phyloP scores from a whole-genome alignment of 1,284 basidiomycete species.

The Mycena citricolor region DNA sequence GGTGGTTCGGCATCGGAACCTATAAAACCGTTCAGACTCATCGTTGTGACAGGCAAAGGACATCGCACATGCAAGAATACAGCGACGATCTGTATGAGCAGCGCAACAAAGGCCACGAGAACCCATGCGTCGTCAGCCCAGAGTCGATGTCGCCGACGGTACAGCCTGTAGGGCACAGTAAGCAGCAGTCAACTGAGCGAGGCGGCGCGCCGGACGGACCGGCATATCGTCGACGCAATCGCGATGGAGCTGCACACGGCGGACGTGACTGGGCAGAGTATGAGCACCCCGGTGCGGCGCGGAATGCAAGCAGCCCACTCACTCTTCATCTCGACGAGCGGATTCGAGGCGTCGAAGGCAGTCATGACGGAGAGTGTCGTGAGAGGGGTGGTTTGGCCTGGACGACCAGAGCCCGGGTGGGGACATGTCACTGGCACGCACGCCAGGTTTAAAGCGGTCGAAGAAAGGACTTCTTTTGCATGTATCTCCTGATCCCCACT shows the following conservation, averaged over 20 bases:
- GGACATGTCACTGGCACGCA: no score
- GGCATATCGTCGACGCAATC: slow-evolving; percentile 27
- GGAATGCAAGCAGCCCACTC: slow-evolving; percentile 28
- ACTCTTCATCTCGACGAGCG: slow-evolving; percentile 37
- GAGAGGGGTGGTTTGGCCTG: no score
- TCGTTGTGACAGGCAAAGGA: not conserved
- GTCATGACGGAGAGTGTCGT: no score
- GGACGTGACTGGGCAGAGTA: slow-evolving; percentile 28
- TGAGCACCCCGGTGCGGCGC: not conserved
- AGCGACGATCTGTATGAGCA: slow-evolving; percentile 29
- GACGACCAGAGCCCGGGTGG: no score
- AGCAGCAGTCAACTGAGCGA: slow-evolving; percentile 1
- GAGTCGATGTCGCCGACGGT: slow-evolving; percentile 29
- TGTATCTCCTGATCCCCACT: no score
- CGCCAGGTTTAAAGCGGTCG: no score
- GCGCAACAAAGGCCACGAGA: slow-evolving; percentile 14
- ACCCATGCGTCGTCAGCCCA: slow-evolving; percentile 37
- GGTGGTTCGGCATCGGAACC: slow-evolving; percentile 11
- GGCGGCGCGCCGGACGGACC: slow-evolving; percentile 5
- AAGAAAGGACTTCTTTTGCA: no score
- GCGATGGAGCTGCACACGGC: slow-evolving; percentile 33
- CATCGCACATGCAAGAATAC: slow-evolving; percentile 31
- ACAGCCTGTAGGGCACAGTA: slow-evolving; percentile 25
- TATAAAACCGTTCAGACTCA: slow-evolving; percentile 2
- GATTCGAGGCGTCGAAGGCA: slow-evolving; percentile 23